Conservation (phyloP, 2,329 filamentous ascomycete species). For the Fusarium circinatum region DNA sequence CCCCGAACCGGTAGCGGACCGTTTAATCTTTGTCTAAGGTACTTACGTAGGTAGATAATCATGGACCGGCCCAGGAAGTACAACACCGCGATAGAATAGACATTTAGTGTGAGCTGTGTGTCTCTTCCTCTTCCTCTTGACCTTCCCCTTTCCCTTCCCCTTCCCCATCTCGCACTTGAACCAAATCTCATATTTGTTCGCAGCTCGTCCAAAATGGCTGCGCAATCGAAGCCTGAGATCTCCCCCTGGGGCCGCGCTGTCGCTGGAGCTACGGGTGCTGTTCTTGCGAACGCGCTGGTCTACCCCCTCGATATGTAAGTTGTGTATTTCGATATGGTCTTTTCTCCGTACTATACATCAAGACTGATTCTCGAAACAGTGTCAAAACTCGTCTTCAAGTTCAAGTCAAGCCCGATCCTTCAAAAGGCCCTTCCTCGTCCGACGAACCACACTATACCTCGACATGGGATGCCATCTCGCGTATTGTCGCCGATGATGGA, state of each 20-base stretch:
- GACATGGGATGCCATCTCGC: slow-evolving; percentile 86
- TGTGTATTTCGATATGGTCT: background rate
- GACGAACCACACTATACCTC: slow-evolving; percentile 79
- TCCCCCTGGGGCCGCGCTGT: slow-evolving; percentile 94
- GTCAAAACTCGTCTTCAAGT: slow-evolving; percentile 97
- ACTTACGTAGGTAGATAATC: slow-evolving; percentile 19
- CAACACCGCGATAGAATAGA: slow-evolving; percentile 18
- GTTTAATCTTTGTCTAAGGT: slow-evolving; percentile 18
- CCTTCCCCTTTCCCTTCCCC: background rate
- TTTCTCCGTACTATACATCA: background rate
- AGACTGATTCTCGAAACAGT: slow-evolving; percentile 56
- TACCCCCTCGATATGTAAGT: slow-evolving; percentile 96
- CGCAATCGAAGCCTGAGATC: slow-evolving; percentile 74
- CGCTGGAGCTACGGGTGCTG: slow-evolving; percentile 90
- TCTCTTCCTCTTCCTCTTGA: background rate
- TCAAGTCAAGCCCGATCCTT: slow-evolving; percentile 75
- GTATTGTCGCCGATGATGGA: slow-evolving; percentile 85
- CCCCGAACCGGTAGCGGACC: slow-evolving; percentile 36
- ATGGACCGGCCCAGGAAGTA: slow-evolving; percentile 17
- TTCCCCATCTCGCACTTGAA: background rate
- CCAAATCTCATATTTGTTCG: background rate
- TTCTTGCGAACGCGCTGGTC: slow-evolving; percentile 93
- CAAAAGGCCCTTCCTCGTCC: slow-evolving; percentile 55
- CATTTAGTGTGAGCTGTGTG: slow-evolving; percentile 9
- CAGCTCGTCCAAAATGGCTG: slow-evolving; percentile 56